Evolutionary conservation across 2,329 filamentous ascomycete species (phyloP).

Genomic region (Cladosporium halotolerans): DNA sequence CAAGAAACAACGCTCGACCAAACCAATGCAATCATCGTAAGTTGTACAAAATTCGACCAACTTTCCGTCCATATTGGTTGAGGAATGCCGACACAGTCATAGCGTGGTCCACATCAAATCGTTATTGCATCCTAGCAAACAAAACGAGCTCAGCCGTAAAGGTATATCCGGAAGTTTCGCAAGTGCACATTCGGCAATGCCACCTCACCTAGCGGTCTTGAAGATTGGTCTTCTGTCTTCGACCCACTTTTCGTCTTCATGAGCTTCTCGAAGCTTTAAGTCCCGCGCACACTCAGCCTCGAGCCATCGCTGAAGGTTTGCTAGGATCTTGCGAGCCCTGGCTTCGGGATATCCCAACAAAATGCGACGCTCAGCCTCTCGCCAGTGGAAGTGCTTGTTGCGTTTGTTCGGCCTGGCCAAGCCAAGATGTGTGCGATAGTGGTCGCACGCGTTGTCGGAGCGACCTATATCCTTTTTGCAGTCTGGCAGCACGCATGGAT

Average conservation of each 20-base stretch:
- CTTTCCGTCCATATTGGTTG: too few relatives aligned
- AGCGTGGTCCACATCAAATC: neutral
- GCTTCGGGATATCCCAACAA: slow-evolving; percentile 8
- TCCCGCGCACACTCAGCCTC: neutral
- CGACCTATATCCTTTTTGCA: slow-evolving; percentile 22
- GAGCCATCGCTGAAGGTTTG: slow-evolving; percentile 18
- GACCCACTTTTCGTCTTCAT: neutral
- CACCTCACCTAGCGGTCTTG: neutral
- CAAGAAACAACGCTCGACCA: too few relatives aligned
- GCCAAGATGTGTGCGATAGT: slow-evolving; percentile 28
- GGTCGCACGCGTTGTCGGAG: slow-evolving; percentile 27
- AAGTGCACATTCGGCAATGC: neutral
- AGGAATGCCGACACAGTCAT: too few relatives aligned
- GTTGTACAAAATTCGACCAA: too few relatives aligned
- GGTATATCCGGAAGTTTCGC: slow-evolving; percentile 7
- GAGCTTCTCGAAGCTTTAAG: neutral
- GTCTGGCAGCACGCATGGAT: slow-evolving; percentile 19
- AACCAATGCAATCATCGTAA: too few relatives aligned
- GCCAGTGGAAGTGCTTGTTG: slow-evolving; percentile 21
- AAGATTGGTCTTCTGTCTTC: neutral
- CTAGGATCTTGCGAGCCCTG: slow-evolving; percentile 15
- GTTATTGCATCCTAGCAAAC: neutral
- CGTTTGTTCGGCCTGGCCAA: slow-evolving; percentile 17
- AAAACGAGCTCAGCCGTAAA: slow-evolving; percentile 6
- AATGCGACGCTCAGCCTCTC: slow-evolving; percentile 11